These are phyloP conservation scores for Venturia effusa DNA, from an alignment of 2,329 filamentous ascomycete species.

Conservation along the genomic window DNA sequence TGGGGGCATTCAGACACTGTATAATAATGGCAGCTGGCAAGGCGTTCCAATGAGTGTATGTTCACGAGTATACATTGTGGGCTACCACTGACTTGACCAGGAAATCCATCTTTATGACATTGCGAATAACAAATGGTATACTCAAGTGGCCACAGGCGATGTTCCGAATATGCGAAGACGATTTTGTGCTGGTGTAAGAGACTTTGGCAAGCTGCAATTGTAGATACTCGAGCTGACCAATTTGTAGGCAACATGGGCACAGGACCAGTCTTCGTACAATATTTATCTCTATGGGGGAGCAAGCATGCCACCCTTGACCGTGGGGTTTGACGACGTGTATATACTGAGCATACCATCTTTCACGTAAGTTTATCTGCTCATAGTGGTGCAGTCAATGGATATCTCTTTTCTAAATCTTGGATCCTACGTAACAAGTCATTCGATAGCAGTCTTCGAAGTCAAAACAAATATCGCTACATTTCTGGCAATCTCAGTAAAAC, in stretches of 20 bases:
- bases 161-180: neutral
- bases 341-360: neutral
- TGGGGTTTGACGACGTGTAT: neutral
- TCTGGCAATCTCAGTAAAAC: too few relatives aligned
- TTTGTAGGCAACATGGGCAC: neutral
- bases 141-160: neutral
- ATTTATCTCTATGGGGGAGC: neutral
- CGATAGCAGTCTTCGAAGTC: too few relatives aligned
- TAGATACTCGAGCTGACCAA: neutral
- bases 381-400: too few relatives aligned
- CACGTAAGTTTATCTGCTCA: neutral
- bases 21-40: conserved; percentile 35
- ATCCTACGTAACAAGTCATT: too few relatives aligned
- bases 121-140: neutral
- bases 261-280: neutral
- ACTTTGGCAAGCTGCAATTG: neutral
- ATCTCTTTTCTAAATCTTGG: too few relatives aligned
- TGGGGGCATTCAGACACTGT: conserved; percentile 44
- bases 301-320: neutral
- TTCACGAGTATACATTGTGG: conserved; percentile 1
- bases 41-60: conserved; percentile 9
- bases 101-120: conserved; percentile 32
- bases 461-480: too few relatives aligned
- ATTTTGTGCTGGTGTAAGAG: neutral
- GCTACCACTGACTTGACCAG: conserved; percentile 47